These are phyloP conservation scores for Brassica rapa DNA, from an alignment of 345 rosid genomes.

Conservation along the genomic window DNA sequence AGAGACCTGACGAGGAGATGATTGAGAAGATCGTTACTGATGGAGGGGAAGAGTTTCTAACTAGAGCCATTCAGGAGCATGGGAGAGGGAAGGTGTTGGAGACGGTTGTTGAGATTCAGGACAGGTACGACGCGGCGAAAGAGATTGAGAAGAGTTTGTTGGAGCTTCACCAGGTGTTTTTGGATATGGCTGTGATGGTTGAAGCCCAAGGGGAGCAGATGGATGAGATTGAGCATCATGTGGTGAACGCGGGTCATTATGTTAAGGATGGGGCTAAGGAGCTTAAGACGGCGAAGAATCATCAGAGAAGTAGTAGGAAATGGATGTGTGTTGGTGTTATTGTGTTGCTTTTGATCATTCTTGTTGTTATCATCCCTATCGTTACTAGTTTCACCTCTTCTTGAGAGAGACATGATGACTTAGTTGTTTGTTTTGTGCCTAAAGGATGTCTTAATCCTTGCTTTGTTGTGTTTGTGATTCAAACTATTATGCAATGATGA, in stretches of 20 bases:
- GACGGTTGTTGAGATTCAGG: constrained; percentile 92
- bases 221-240: constrained; percentile 94
- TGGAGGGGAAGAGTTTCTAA: constrained; percentile 77
- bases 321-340: constrained; percentile 75
- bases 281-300: constrained; percentile 66
- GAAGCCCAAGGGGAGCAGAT: constrained; percentile 91
- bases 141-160: constrained; percentile 91
- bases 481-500: too few relatives aligned
- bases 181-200: constrained; percentile 97
- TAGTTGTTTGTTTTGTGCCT: not conserved
- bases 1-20: constrained; percentile 74
- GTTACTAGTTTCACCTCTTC: constrained; percentile 75
- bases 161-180: constrained; percentile 92
- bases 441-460: constrained; percentile 37
- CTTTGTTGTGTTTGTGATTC: not conserved
- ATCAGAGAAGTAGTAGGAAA: constrained; percentile 77
- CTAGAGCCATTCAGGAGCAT: constrained; percentile 79
- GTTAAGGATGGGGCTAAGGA: constrained; percentile 80
- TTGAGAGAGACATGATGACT: constrained; percentile 44
- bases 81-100: constrained; percentile 91
- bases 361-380: constrained; percentile 69
- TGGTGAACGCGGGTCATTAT: constrained; percentile 73
- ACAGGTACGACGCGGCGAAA: constrained; percentile 78
- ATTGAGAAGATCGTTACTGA: constrained; percentile 83
- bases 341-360: constrained; percentile 66